A percentile compares a stretch with the other conserved stretches of the same genome.
Conservation (phyloP, 306 rosid genomes). For the Lathyrus sativus region DNA sequence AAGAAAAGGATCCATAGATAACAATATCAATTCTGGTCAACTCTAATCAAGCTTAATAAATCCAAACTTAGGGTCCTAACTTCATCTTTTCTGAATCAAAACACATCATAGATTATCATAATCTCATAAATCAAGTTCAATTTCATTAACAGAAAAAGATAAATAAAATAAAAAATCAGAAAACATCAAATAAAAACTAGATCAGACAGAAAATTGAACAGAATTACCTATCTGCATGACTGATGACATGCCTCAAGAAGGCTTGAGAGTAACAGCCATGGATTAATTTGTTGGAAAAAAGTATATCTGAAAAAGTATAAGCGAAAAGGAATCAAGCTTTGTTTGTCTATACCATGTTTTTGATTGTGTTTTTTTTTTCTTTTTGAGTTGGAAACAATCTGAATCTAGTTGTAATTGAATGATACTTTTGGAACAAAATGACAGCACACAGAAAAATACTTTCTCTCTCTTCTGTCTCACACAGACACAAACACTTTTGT, state of each 20-base stretch:
- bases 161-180: neutral
- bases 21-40: conserved; percentile 32
- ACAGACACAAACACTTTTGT: neutral
- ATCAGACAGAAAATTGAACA: conserved; percentile 18
- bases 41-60: conserved; percentile 19
- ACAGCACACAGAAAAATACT: conserved; percentile 22
- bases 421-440: conserved; percentile 37
- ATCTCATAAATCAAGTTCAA: conserved; percentile 21
- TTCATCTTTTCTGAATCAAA: conserved; percentile 29
- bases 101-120: conserved; percentile 31
- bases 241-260: conserved; percentile 39
- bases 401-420: conserved; percentile 38
- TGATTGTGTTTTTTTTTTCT: neutral
- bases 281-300: conserved; percentile 1
- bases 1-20: neutral
- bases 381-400: conserved; percentile 15
- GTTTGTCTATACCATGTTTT: conserved; percentile 40
- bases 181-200: conserved; percentile 20
- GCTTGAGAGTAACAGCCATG: conserved; percentile 42
- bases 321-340: conserved; percentile 40
- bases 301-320: conserved; percentile 12
- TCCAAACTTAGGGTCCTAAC: conserved; percentile 25
- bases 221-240: conserved; percentile 31
- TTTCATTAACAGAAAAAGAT: conserved; percentile 1
- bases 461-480: conserved; percentile 21